Conservation (phyloP, 2,329 filamentous ascomycete species). For the Blastomyces gilchristii region DNA sequence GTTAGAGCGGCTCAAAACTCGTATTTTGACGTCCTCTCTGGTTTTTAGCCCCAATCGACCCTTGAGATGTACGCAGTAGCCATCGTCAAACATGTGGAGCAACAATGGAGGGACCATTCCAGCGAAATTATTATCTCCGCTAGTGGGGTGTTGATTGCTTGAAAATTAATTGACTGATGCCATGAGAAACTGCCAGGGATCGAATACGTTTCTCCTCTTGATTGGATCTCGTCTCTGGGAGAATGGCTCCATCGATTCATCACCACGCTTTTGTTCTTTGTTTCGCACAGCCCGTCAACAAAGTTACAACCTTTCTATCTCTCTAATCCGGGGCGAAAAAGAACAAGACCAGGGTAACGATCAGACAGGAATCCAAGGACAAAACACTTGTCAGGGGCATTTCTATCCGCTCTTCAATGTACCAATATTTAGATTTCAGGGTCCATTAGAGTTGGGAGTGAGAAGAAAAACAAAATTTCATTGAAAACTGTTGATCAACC, state of each 20-base stretch:
- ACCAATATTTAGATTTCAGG: background rate
- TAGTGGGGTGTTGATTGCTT: no score
- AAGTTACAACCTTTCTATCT: background rate
- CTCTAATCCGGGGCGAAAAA: background rate
- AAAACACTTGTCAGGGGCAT: background rate
- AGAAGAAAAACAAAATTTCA: background rate
- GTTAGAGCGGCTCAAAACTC: background rate
- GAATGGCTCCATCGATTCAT: background rate
- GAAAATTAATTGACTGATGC: background rate
- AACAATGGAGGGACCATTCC: background rate
- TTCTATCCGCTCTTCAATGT: background rate
- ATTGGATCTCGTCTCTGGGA: background rate
- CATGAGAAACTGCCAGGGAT: background rate
- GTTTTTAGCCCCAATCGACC: background rate
- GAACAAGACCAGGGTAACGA: background rate
- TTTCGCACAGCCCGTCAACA: background rate
- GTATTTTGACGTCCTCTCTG: background rate
- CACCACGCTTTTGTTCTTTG: background rate
- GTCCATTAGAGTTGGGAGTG: background rate
- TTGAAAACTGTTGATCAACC: background rate
- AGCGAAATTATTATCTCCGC: background rate
- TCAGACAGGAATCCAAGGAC: background rate
- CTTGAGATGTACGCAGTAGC: background rate
- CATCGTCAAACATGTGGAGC: background rate
- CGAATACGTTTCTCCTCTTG: background rate